phyloP scores from a whole-genome alignment of 352 stramenopile genomes.

The Globisporangium iwayamae region DNA sequence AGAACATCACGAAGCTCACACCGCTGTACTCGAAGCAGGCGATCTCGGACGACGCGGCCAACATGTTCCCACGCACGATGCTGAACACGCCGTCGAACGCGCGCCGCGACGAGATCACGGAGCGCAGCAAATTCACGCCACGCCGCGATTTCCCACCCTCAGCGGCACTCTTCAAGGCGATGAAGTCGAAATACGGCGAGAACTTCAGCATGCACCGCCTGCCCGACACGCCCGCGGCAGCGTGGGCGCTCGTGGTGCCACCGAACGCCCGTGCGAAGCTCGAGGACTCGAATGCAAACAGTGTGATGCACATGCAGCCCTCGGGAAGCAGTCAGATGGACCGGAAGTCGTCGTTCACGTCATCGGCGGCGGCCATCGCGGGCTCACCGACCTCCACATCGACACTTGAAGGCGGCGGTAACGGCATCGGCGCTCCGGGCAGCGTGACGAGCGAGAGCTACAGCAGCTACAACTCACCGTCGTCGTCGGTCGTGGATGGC shows the following conservation, averaged over 20 bases:
- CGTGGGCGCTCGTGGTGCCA: constrained; percentile 74
- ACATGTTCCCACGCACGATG: constrained; percentile 71
- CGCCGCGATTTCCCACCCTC: constrained; percentile 80
- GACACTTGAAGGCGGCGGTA: constrained; percentile 7
- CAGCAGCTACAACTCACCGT: constrained; percentile 15
- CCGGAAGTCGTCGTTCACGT: constrained; percentile 10
- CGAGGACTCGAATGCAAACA: constrained; percentile 29
- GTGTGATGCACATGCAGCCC: constrained; percentile 7
- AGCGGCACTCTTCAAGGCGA: constrained; percentile 80
- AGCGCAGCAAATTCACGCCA: constrained; percentile 78
- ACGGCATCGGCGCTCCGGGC: not conserved
- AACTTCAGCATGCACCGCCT: constrained; percentile 72
- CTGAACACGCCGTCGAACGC: constrained; percentile 53
- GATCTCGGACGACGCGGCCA: constrained; percentile 63
- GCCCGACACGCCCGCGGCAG: constrained; percentile 67
- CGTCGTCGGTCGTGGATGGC: constrained; percentile 9
- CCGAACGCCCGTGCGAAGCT: constrained; percentile 57
- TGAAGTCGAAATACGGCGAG: constrained; percentile 80
- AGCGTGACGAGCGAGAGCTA: constrained; percentile 20
- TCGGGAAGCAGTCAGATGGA: constrained; percentile 1
- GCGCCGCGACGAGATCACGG: constrained; percentile 67
- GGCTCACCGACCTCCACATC: constrained; percentile 5
- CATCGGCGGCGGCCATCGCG: not conserved
- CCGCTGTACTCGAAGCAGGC: constrained; percentile 40
- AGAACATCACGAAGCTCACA: constrained; percentile 66